These are phyloP conservation scores for Blastocystis hominis DNA, from an alignment of 352 stramenopile genomes.

Conservation along the genomic window DNA sequence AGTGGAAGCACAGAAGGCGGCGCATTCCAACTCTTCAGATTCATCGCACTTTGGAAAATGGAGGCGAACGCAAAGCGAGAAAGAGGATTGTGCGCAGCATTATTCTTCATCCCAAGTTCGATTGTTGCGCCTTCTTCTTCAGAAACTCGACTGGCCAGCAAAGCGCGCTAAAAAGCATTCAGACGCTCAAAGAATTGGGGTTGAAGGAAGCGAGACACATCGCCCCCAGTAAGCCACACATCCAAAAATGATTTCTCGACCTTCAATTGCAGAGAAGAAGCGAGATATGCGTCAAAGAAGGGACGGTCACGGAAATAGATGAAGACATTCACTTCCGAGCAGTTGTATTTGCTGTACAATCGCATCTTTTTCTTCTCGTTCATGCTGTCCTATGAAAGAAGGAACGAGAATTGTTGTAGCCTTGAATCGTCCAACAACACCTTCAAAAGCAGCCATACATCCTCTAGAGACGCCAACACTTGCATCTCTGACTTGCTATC, in stretches of 20 bases:
- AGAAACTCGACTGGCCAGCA: conserved; percentile 57
- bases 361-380: conserved; percentile 58
- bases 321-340: conserved; percentile 67
- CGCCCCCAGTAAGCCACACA: conserved; percentile 64
- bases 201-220: conserved; percentile 60
- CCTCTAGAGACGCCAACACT: not conserved
- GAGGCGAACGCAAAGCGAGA: conserved; percentile 58
- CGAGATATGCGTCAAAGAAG: conserved; percentile 64
- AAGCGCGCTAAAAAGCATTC: conserved; percentile 63
- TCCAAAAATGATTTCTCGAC: conserved; percentile 66
- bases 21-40: not conserved
- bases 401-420: conserved; percentile 59
- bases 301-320: conserved; percentile 65
- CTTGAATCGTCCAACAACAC: not conserved
- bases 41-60: conserved; percentile 63
- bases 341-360: conserved; percentile 65
- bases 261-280: conserved; percentile 64
- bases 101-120: conserved; percentile 35
- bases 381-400: conserved; percentile 62
- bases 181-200: conserved; percentile 61
- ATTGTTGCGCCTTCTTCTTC: conserved; percentile 60
- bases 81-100: conserved; percentile 62
- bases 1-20: not conserved
- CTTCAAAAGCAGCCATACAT: conserved; percentile 16
- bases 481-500: too few species aligned